Evolutionary conservation across 805 yeast genomes (phyloP).

Genomic region (Kregervanrija fluxuum): DNA sequence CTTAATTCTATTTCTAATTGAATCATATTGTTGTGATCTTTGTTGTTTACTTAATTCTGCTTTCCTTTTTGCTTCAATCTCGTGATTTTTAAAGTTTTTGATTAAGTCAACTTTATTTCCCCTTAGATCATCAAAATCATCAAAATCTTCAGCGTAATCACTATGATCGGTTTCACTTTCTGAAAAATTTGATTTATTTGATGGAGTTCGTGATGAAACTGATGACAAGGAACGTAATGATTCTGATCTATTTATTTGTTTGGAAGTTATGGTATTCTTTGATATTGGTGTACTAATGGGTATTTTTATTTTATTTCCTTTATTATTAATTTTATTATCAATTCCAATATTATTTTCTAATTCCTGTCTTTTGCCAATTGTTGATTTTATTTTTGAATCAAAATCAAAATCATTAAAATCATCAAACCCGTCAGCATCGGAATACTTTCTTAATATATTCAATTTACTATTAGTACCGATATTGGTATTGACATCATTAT

Average conservation of each 20-base stretch:
- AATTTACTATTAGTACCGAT: not conserved
- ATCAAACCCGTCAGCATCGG: not conserved
- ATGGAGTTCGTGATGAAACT: constrained; percentile 14
- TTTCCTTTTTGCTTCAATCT: constrained; percentile 12
- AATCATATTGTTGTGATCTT: constrained; percentile 6
- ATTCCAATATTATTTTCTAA: too few relatives aligned
- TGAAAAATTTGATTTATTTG: constrained; percentile 13
- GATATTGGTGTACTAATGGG: not conserved
- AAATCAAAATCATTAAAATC: not conserved
- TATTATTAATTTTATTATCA: too few relatives aligned
- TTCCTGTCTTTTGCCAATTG: too few relatives aligned
- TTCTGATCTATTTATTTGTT: constrained; percentile 13
- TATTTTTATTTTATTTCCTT: too few relatives aligned
- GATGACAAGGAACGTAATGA: constrained; percentile 22
- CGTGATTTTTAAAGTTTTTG: constrained; percentile 13
- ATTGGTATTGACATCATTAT: constrained; percentile 2
- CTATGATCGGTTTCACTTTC: constrained; percentile 28
- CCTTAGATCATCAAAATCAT: constrained; percentile 9
- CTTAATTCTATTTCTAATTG: constrained; percentile 7
- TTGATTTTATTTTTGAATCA: constrained; percentile 2
- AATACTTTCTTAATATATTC: not conserved
- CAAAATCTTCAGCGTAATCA: constrained; percentile 26
- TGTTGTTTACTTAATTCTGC: constrained; percentile 10
- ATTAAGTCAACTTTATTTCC: constrained; percentile 9
- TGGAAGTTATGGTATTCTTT: constrained; percentile 8